Conservation (phyloP, 495 filamentous ascomycete genomes). For the Aspergillus carlsbadensis region DNA sequence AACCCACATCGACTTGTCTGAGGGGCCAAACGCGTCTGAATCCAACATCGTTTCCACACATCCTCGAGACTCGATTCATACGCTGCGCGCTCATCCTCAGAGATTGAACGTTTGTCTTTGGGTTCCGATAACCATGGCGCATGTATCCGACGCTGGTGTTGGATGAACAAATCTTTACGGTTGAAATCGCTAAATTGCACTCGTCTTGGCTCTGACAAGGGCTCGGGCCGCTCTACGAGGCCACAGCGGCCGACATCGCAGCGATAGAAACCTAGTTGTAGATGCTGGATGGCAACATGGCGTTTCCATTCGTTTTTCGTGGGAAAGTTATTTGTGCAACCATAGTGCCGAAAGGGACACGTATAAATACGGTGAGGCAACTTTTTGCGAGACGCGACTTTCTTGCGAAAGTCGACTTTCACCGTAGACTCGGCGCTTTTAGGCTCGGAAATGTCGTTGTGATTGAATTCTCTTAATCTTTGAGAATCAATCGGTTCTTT, state of each 20-base stretch:
- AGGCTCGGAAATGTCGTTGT: too few relatives aligned
- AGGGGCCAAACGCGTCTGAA: slow-evolving; percentile 60
- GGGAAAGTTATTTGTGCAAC: slow-evolving; percentile 77
- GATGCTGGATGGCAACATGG: slow-evolving; percentile 78
- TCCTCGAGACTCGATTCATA: slow-evolving; percentile 46
- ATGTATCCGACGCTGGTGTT: slow-evolving; percentile 92
- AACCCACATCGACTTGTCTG: slow-evolving; percentile 63
- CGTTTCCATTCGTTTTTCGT: slow-evolving; percentile 98
- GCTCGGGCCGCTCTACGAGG: slow-evolving; percentile 18
- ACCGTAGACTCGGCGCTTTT: too few relatives aligned
- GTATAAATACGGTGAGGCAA: slow-evolving; percentile 59
- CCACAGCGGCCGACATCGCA: slow-evolving; percentile 69
- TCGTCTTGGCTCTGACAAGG: not conserved
- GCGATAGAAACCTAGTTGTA: slow-evolving; percentile 74
- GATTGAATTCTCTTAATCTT: too few relatives aligned
- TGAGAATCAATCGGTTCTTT: too few relatives aligned
- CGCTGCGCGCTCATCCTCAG: slow-evolving; percentile 33
- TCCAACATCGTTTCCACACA: slow-evolving; percentile 58
- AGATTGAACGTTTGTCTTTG: slow-evolving; percentile 38
- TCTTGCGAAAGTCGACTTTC: too few relatives aligned
- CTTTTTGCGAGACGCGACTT: slow-evolving; percentile 7
- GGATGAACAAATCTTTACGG: slow-evolving; percentile 88
- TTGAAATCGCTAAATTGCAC: slow-evolving; percentile 68
- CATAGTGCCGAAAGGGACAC: slow-evolving; percentile 79
- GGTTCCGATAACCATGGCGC: slow-evolving; percentile 41